Evolutionary conservation across 2,329 filamentous ascomycete genomes (phyloP), one percentile per base, ranked within the genome.

Genomic region (Pestalotiopsis sp.): DNA sequence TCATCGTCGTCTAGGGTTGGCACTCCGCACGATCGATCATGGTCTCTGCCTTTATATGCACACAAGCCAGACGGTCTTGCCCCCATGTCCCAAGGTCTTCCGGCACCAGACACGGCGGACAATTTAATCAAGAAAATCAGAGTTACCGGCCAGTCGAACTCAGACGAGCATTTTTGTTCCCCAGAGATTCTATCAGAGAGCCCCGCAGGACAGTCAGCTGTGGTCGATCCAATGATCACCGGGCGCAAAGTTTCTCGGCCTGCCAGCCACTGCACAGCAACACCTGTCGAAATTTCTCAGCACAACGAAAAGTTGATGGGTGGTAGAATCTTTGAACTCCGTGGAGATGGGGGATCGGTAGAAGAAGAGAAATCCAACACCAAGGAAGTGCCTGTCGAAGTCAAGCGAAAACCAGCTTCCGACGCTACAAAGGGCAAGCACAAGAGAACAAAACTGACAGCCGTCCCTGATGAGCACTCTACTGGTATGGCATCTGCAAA

Each of bases 101-200:
- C 30, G 30, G 2, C 30, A 2, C 6, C 30, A 35, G 7, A 35
- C 7, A 35, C 30, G 9, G 30, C 30, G 30, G 30, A 7, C 30
- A 35, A 35, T 35, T 35, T 9, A 35, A 35, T 9, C 6, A 35
- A 35, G 30, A 35, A 2, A 2, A 35, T 2, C 30, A 35, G 30
- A 9, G 9, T 9, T 2, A 2, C 1, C 2, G 0, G 1, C 30
- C 30, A 2, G 30, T 1, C 30, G 1, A 9, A 9, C 7, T 35
- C 30, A 9, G 6, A 35, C 7, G 7, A 35, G 30, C 7, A 35
- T 35, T 9, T 1, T 35, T 7, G 6, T 35, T 2, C 30, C 30
- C 30, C 30, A 35, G 30, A 35, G 30, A 35, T 35, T 35, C 30
- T 2, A 35, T 35, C 30, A 35, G 30, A 35, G 30, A 35, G 7